These are phyloP conservation scores for Curvularia eragrostidis DNA, from an alignment of 2,329 filamentous ascomycete species.

Conservation along the genomic window DNA sequence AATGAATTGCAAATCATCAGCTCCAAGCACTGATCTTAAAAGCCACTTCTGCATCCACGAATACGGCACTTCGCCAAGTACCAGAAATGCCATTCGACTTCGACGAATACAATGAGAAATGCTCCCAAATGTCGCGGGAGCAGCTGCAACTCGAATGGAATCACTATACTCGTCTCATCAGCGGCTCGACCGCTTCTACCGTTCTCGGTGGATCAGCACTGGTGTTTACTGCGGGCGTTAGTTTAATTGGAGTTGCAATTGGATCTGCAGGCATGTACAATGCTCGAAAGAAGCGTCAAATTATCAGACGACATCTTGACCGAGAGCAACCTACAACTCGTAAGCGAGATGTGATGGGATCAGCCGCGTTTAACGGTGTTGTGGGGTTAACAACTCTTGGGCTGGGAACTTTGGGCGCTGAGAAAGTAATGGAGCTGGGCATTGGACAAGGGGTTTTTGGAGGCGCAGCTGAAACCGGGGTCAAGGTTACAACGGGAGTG, in stretches of 20 bases:
- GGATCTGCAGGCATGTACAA: constrained; percentile 7
- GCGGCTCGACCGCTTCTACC: neutral
- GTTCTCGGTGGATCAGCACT: neutral
- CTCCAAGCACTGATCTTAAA: neutral
- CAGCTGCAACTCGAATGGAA: constrained; percentile 3
- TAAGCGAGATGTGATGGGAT: constrained; percentile 3
- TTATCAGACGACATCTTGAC: neutral
- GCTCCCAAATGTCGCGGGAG: constrained; percentile 3
- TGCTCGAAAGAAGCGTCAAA: constrained; percentile 7
- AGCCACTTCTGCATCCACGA: neutral
- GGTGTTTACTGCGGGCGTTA: neutral
- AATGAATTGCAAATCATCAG: neutral
- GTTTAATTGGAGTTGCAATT: constrained; percentile 4
- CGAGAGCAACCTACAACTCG: neutral
- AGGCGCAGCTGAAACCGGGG: neutral
- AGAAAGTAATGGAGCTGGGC: constrained; percentile 3
- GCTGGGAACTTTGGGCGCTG: constrained; percentile 3
- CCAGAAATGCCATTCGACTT: constrained; percentile 5
- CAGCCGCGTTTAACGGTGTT: neutral
- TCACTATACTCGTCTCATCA: constrained; percentile 7
- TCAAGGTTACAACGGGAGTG: constrained; percentile 1
- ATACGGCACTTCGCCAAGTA: neutral
- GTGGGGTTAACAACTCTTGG: constrained; percentile 4
- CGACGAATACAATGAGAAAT: neutral
- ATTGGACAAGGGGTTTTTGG: constrained; percentile 1